Conservation (phyloP, 306 rosid genomes). For the Acacia acuminata region DNA sequence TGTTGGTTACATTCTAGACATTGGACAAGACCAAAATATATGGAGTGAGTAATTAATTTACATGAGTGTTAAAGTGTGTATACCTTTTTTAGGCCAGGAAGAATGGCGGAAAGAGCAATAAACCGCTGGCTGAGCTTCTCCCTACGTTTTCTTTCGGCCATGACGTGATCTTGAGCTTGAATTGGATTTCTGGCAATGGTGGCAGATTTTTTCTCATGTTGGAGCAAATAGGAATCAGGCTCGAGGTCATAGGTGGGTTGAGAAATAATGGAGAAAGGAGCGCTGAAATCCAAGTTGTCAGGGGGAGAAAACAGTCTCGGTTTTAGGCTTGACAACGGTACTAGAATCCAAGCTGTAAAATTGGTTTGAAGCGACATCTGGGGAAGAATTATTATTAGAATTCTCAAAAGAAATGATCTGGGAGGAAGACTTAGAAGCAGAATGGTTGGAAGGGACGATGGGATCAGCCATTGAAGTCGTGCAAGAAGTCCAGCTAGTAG, state of each 20-base stretch:
- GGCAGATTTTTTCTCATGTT: constrained; percentile 18
- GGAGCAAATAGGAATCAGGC: constrained; percentile 7
- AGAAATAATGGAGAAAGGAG: constrained; percentile 22
- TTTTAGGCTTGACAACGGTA: constrained; percentile 35
- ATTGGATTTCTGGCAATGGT: constrained; percentile 20
- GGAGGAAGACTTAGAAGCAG: constrained; percentile 45
- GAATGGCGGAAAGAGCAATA: constrained; percentile 75
- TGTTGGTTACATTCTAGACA: background rate
- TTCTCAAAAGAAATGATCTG: constrained; percentile 64
- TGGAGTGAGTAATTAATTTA: background rate
- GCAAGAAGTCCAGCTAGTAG: constrained; percentile 35
- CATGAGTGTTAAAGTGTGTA: background rate
- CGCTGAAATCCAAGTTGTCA: constrained; percentile 19
- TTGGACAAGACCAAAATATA: background rate
- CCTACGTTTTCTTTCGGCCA: constrained; percentile 81
- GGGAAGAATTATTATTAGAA: constrained; percentile 26
- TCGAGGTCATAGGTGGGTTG: constrained; percentile 31
- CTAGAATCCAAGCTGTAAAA: constrained; percentile 18
- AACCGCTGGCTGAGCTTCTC: constrained; percentile 86
- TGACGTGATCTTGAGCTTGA: constrained; percentile 74
- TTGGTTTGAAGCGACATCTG: constrained; percentile 21
- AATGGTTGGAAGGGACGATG: constrained; percentile 14
- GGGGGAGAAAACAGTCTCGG: constrained; percentile 30
- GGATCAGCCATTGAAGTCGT: constrained; percentile 18
- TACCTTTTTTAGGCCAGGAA: constrained; percentile 93